Percentiles rank a stretch among this genome's conserved stretches.
Conservation (phyloP, 108 stramenopile species). For the Cyclostephanos invisitatus region DNA sequence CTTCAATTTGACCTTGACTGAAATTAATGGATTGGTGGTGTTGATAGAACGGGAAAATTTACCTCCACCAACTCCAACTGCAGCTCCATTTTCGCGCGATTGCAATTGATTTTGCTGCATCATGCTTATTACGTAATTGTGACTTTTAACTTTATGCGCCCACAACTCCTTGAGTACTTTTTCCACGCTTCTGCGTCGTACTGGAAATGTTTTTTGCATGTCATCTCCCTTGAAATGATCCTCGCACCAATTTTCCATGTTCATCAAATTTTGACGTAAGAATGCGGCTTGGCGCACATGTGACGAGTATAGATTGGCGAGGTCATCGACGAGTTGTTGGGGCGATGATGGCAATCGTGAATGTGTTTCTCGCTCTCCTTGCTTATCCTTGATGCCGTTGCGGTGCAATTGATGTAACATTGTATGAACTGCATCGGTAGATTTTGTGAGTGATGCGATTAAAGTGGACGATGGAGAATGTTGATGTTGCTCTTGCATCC, state of each 20-base stretch:
- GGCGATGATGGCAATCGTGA: neutral
- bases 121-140: neutral
- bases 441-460: conserved; percentile 5
- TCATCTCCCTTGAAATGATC: conserved; percentile 12
- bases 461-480: neutral
- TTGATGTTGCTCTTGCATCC: neutral
- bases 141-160: conserved; percentile 1
- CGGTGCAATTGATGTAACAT: neutral
- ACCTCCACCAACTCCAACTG: neutral
- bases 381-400: neutral
- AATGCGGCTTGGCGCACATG: conserved; percentile 30
- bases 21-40: conserved; percentile 1
- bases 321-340: conserved; percentile 14
- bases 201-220: conserved; percentile 5
- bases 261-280: conserved; percentile 38
- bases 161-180: neutral
- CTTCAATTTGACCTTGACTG: conserved; percentile 31
- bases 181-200: conserved; percentile 16
- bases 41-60: neutral
- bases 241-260: conserved; percentile 27
- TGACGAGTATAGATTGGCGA: conserved; percentile 19
- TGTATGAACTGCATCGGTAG: neutral
- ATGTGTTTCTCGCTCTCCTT: neutral
- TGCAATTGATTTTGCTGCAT: neutral
- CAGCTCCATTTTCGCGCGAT: neutral